Conservation (phyloP, 257 asterid genomes). For the Ajuga chamaepitys region DNA sequence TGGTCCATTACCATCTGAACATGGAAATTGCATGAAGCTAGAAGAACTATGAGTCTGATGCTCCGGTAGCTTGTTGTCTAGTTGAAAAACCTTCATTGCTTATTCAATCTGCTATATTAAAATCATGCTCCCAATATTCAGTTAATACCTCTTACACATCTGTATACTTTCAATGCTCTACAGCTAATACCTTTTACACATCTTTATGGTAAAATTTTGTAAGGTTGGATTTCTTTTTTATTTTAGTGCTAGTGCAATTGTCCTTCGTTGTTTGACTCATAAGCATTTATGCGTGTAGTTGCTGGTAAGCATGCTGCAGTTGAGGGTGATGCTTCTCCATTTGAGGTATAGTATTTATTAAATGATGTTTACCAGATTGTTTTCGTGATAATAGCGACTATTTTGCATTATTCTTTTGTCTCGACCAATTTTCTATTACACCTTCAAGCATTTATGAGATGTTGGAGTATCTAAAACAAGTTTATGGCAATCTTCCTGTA, state of each 20-base stretch:
- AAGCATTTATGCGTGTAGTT: too few species aligned
- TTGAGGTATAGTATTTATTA: constrained; percentile 7
- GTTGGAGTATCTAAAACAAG: constrained; percentile 34
- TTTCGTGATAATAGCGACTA: neutral
- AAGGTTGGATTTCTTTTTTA: too few species aligned
- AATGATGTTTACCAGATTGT: neutral
- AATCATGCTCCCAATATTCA: too few species aligned
- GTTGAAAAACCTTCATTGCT: neutral
- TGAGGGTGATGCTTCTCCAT: neutral
- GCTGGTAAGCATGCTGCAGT: too few species aligned
- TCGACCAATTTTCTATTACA: constrained; percentile 1
- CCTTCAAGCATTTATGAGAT: constrained; percentile 20
- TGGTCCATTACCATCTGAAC: constrained; percentile 26
- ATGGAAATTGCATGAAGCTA: constrained; percentile 19
- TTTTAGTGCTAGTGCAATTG: too few species aligned
- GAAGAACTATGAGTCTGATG: constrained; percentile 20
- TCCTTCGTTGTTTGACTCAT: too few species aligned
- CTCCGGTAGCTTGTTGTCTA: neutral
- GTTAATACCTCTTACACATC: too few species aligned
- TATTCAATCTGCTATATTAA: too few species aligned
- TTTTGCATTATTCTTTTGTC: neutral
- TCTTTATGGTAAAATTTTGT: too few species aligned
- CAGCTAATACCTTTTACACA: too few species aligned
- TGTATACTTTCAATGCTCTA: too few species aligned
- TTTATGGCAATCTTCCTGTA: constrained; percentile 37